Percentiles rank a stretch among this genome's conserved stretches.
phyloP scores from a whole-genome alignment of 805 yeast species.

The Saturnispora sanitii region DNA sequence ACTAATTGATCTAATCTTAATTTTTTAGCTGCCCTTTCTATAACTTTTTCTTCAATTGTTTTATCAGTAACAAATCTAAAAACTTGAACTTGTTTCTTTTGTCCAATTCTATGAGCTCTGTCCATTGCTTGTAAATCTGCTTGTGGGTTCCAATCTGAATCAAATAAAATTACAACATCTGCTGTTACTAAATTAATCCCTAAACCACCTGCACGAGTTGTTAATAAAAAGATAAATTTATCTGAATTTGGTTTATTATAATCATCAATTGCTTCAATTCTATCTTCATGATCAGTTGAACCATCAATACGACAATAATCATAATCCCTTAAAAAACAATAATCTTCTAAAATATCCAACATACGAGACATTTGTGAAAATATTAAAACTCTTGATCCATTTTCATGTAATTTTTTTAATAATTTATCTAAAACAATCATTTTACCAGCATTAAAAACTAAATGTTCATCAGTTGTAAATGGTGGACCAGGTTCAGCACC shows the following conservation, averaged over 20 bases:
- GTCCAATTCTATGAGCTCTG: conserved; percentile 83
- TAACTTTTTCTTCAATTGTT: conserved; percentile 74
- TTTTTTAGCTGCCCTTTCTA: conserved; percentile 76
- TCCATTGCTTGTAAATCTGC: conserved; percentile 88
- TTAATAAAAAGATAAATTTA: conserved; percentile 64
- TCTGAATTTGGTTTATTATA: conserved; percentile 66
- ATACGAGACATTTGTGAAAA: conserved; percentile 80
- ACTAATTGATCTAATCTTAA: conserved; percentile 72
- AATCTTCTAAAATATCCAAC: conserved; percentile 73
- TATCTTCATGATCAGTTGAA: conserved; percentile 68
- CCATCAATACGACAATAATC: conserved; percentile 78
- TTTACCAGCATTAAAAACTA: conserved; percentile 63
- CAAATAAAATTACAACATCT: conserved; percentile 64
- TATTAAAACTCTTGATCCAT: conserved; percentile 70
- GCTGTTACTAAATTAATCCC: conserved; percentile 80
- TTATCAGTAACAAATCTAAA: conserved; percentile 71
- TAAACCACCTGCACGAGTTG: conserved; percentile 86
- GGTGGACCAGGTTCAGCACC: conserved; percentile 92
- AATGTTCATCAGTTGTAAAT: conserved; percentile 74
- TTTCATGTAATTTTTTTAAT: conserved; percentile 48
- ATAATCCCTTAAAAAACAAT: conserved; percentile 58
- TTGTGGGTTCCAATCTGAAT: conserved; percentile 85
- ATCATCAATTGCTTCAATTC: conserved; percentile 68
- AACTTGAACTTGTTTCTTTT: conserved; percentile 73
- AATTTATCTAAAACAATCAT: conserved; percentile 62